Base-by-base conservation (phyloP, 108 stramenopile genomes). In the Skeletonema menzelii region DNA sequence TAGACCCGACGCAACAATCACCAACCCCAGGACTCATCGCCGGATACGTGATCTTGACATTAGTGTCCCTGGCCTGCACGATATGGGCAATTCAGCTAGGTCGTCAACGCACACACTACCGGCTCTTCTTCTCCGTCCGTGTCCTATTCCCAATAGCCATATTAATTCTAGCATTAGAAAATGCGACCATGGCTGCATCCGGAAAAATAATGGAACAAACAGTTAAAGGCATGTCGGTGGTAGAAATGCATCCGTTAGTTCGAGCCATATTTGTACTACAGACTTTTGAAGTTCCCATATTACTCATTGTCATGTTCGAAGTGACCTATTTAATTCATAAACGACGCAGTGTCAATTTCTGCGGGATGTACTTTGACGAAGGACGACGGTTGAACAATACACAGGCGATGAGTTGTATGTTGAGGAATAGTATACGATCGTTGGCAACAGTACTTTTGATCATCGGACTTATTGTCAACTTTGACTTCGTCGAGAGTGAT, bases 361-460 rank as follows among this genome's bases (percentile, higher is more conserved):
- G 81, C 31, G 82, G 82, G n/a, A 83, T 85, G 69, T 75, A 69
- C 56, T 85, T 85, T 61, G 85, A 85, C 56, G 85, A 85, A 31
- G 85, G 85, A 3, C 32, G 73, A 19, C 62, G 81, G 7, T 73
- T 82, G 22, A 67, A 78, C 20, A 78, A 69, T 35, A 77, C 69
- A 42, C 68, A 65, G 0, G 65, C 65, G 4, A 79, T 83, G 73
- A 69, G 72, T 17, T 79, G 72, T 44, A 83, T 77, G 63, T 27
- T 85, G 38, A 35, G 85, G 22, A 85, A 85, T 64, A 75, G 81
- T 15, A 82, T 85, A 35, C 78, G 85, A 22, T 35, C 74, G 3
- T 34, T 82, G n/a, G 82, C 78, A 3, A 53, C 69, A 2, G 35
- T 73, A 24, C 68, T 82, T 0, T 61, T 71, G 32, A 70, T 69